Base-by-base conservation (phyloP, 257 asterid genomes). In the Echites panduratus region DNA sequence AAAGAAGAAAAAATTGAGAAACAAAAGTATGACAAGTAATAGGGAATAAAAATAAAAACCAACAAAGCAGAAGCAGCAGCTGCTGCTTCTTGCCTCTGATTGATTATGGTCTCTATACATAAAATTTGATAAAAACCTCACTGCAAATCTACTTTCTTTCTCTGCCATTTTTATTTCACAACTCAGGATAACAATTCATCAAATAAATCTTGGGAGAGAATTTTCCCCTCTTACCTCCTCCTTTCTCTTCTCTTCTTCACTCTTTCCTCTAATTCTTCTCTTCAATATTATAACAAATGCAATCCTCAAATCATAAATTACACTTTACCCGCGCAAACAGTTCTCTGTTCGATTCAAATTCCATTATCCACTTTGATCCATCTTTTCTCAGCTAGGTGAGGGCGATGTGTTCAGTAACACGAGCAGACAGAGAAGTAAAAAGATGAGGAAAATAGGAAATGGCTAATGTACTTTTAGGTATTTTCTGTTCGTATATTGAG, bases 101-200 rank as follows among this genome's bases (percentile, higher is more conserved):
- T 44, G 70, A 71, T 70, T 61, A 77, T 72, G 54, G 69, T 57
- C 66, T 64, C 79, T 79, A 79, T 79, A 79, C 83, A 79, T 65
- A 68, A 44, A 77, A 70, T 38, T 52, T 45, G 68, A 62, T 56
- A 47, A 62, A 49, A 40, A 16, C 70, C 68, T 10, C 40, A 27
- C 71, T 70, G 76, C 70, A 50, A 71, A 72, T 54, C 69, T 66
- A 77, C 61, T 66, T 72, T 70, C 76, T 69, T 74, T 58, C 76
- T 73, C 80, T 73, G 77, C 84, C 78, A 80, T 58, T 79, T 82
- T 85, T 77, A 77, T 85, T 85, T 32, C 84, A 83, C 95, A 87
- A 83, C 84, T 79, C 79, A 68, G 75, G 70, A 79, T 79, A 77
- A 78, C 72, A 76, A 86, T 84, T 80, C 79, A 73, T 76, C 66